Conservation (phyloP, 306 rosid genomes). For the Fragaria vesca region DNA sequence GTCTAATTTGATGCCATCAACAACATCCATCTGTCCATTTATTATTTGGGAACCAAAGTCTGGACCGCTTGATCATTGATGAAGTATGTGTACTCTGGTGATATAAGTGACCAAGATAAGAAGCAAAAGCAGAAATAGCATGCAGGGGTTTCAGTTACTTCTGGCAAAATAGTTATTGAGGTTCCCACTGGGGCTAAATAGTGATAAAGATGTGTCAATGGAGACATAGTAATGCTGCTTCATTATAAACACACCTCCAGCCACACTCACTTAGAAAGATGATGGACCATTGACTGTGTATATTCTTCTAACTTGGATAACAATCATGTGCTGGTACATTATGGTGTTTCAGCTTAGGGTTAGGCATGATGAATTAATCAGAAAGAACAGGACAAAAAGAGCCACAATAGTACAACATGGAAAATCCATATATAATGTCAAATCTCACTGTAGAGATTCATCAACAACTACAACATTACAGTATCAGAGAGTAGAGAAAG, state of each 20-base stretch:
- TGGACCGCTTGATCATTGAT: background rate
- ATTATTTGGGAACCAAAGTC: background rate
- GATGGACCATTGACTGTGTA: slow-evolving; percentile 46
- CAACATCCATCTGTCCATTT: background rate
- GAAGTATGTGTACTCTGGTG: background rate
- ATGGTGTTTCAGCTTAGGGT: background rate
- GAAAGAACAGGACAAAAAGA: background rate
- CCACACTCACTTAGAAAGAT: slow-evolving; percentile 34
- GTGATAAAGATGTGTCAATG: background rate
- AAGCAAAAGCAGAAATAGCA: background rate
- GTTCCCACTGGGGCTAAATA: background rate
- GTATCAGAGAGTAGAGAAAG: slow-evolving; percentile 9
- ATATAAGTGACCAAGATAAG: background rate
- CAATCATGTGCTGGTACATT: slow-evolving; percentile 3
- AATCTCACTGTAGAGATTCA: background rate
- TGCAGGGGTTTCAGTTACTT: background rate
- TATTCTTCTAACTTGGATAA: slow-evolving; percentile 7
- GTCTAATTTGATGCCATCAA: background rate
- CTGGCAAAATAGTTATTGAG: slow-evolving; percentile 7
- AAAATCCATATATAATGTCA: background rate
- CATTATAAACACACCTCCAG: slow-evolving; percentile 19
- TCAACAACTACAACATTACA: background rate
- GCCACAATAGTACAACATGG: background rate
- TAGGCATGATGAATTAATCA: background rate
- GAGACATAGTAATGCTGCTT: slow-evolving; percentile 35